Evolutionary conservation across 148 eudicot species (phyloP).

Genomic region (Fagopyrum tataricum): DNA sequence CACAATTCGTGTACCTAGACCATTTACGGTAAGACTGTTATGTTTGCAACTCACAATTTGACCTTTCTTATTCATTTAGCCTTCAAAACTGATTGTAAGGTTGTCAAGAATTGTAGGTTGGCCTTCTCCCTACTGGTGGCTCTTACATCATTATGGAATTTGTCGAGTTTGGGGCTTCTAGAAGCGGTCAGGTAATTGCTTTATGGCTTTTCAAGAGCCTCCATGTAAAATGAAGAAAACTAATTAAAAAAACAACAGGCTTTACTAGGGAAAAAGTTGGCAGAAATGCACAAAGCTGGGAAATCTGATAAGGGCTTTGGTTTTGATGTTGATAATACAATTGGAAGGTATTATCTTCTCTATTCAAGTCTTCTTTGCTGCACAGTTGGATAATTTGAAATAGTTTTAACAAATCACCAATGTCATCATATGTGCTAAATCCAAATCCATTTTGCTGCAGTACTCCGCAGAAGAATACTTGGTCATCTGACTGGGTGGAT

Average conservation of each 20-base stretch:
- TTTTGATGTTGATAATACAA: conserved; percentile 83
- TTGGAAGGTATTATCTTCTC: conserved; percentile 67
- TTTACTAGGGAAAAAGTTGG: conserved; percentile 85
- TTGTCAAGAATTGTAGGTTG: conserved; percentile 47
- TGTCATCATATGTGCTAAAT: not conserved
- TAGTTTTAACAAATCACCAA: not conserved
- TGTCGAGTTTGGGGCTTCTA: conserved; percentile 79
- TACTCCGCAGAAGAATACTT: conserved; percentile 88
- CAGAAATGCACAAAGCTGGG: conserved; percentile 88
- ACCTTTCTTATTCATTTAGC: not conserved
- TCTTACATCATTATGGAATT: conserved; percentile 96
- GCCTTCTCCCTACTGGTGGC: conserved; percentile 77
- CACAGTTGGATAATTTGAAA: not conserved
- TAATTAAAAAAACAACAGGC: conserved; percentile 34
- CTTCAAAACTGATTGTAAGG: conserved; percentile 16
- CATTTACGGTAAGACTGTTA: conserved; percentile 54
- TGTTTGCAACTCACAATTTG: not conserved
- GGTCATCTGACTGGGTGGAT: conserved; percentile 94
- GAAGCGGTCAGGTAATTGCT: conserved; percentile 60
- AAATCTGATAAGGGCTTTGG: conserved; percentile 88
- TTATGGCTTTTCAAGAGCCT: not conserved
- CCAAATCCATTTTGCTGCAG: conserved; percentile 24
- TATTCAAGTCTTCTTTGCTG: not conserved
- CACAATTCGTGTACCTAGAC: conserved; percentile 84
- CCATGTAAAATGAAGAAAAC: conserved; percentile 15